A percentile compares a stretch with the other conserved stretches of the same genome.
These are phyloP conservation scores for Trypanosoma mega DNA, from an alignment of 208 protist species.

Conservation along the genomic window DNA sequence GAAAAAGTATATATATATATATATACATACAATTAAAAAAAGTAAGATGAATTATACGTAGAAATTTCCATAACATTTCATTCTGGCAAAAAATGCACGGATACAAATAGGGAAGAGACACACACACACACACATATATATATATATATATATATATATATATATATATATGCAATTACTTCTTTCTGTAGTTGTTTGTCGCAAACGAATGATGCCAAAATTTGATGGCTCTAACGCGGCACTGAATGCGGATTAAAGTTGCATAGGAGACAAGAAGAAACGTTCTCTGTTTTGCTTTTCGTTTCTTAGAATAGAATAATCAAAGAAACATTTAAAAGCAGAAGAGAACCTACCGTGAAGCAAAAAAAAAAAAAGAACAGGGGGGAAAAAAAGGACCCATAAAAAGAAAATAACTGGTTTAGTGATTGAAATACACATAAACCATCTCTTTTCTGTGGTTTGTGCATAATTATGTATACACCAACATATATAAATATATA, in stretches of 20 bases:
- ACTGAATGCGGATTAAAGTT: neutral
- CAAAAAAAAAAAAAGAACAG: no score
- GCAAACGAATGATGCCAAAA: neutral
- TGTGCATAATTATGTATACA: no score
- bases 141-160: constrained; percentile 1
- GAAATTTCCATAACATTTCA: neutral
- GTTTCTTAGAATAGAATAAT: neutral
- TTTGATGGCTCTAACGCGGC: neutral
- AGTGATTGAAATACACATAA: no score
- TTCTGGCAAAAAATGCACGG: neutral
- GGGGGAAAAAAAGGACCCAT: no score
- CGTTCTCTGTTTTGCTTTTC: neutral
- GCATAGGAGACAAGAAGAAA: neutral
- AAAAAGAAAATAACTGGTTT: no score
- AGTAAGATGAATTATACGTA: neutral
- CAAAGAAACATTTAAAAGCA: neutral
- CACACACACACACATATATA: neutral
- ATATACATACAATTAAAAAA: neutral
- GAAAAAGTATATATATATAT: neutral
- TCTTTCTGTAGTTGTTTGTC: neutral
- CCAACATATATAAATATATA: no score
- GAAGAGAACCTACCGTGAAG: no score
- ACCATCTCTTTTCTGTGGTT: no score
- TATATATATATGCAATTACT: neutral
- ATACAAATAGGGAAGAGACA: neutral